A percentile compares a stretch with the other conserved stretches of the same genome.
phyloP scores from a whole-genome alignment of 495 filamentous ascomycete genomes.

The Lophiostoma macrostomum region DNA sequence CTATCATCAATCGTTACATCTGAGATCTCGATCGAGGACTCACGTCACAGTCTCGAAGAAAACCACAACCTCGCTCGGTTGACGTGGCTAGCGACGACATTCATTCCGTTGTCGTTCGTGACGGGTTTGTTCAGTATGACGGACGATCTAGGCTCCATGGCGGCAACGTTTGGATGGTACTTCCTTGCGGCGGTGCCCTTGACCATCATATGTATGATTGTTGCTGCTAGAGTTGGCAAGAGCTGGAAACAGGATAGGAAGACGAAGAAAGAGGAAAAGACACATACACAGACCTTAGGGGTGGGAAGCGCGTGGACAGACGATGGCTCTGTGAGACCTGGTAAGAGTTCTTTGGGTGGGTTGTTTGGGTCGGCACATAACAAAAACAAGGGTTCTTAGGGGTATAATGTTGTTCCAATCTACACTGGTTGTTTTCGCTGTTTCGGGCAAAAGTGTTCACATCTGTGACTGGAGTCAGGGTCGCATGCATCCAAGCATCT shows the following conservation, averaged over 20 bases:
- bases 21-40: slow-evolving; percentile 39
- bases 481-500: no score
- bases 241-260: background rate
- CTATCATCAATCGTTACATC: slow-evolving; percentile 39
- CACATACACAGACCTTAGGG: no score
- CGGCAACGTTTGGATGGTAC: slow-evolving; percentile 19
- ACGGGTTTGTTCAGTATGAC: slow-evolving; percentile 30
- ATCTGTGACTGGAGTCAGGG: no score
- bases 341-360: no score
- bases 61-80: slow-evolving; percentile 24
- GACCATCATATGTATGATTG: slow-evolving; percentile 11
- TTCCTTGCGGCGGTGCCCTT: slow-evolving; percentile 24
- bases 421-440: no score
- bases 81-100: slow-evolving; percentile 23
- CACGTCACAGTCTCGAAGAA: slow-evolving; percentile 35
- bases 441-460: no score
- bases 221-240: background rate
- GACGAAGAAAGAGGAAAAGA: background rate
- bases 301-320: no score
- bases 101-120: slow-evolving; percentile 26
- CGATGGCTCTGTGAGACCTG: no score
- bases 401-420: no score
- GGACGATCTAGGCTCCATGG: slow-evolving; percentile 3
- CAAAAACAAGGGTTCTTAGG: no score
- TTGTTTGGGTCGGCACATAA: no score